Evolutionary conservation across 2,329 filamentous ascomycete species (phyloP).

Genomic region (Monosporascus sp.): DNA sequence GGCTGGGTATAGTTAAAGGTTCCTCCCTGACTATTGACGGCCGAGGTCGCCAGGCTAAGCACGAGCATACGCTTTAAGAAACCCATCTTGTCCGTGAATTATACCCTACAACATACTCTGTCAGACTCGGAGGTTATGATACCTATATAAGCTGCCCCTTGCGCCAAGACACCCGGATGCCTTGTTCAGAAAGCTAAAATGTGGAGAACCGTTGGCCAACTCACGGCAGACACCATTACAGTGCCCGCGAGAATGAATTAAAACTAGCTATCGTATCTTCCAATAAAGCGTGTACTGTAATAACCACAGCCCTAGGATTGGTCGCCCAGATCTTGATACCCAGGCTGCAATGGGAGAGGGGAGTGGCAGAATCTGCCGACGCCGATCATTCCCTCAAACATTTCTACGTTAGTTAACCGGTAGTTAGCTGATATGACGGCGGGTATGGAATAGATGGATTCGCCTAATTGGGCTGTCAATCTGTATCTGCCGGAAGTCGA

Average conservation of each 20-base stretch:
- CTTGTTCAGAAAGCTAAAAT: too few species aligned
- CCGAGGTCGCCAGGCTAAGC: not conserved
- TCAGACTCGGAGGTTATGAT: too few species aligned
- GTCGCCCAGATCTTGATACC: not conserved
- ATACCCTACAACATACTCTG: not conserved
- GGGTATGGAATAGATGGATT: not conserved
- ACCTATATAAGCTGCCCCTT: too few species aligned
- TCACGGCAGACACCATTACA: too few species aligned
- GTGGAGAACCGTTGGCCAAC: too few species aligned
- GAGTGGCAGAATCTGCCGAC: not conserved
- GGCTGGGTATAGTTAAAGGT: constrained; percentile 9
- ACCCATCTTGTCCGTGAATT: not conserved
- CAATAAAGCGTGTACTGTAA: not conserved
- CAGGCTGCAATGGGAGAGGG: not conserved
- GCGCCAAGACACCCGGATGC: too few species aligned
- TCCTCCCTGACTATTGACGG: not conserved
- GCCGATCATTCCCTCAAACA: not conserved
- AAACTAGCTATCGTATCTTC: not conserved
- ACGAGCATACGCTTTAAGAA: not conserved
- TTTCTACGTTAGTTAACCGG: not conserved
- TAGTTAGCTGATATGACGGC: not conserved
- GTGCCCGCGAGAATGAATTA: too few species aligned
- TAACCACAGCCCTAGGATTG: not conserved
- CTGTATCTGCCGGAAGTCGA: not conserved
- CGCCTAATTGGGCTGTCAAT: not conserved